Evolutionary conservation across 345 rosid species (phyloP), one percentile per base, ranked within the genome.

Genomic region (Heritiera fomes): DNA sequence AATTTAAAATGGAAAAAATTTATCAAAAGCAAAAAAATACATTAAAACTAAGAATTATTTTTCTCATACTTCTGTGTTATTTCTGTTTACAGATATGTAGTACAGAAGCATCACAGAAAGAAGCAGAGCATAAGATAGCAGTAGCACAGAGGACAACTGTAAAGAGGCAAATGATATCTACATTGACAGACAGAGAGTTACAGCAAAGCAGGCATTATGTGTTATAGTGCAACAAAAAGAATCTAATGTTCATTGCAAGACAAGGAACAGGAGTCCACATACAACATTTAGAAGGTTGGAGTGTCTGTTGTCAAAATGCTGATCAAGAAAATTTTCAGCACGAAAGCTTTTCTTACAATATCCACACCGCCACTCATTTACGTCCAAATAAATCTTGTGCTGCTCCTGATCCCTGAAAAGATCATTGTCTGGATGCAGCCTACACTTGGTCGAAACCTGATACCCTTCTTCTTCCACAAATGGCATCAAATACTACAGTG

Each of bases 261-360:
- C 30, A 59, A 80, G 84, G 77, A 78, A 83, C 45, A 72, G 28
- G 84, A 83, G 71, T 61, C 76, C 60, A 85, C 93, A 85, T 90
- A 96, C 99, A 80, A 86, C 83, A 82, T 94, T 92, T 56, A 94
- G 87, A 86, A 90, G 95, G 83, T 89, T 85, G 91, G 58, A 80
- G 84, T 96, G 99, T 75, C 98, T 87, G 87, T 62, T 85, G 85
- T 75, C 90, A 79, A 96, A 88, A 86, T 96, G 98, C 83, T 90
- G 89, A 81, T 96, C 98, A 47, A 96, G 88, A 89, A 82, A 92
- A 9, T 83, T 87, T 80, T 96, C 99, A 61, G 92, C 91, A 30
- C 88, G 90, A 82, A 94, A 96, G 83, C 92, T 91, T 86, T 96
- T 96, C 86, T 87, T 92, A 87, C 99, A 96, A 83, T 92, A 96